Conservation (phyloP, 2,329 filamentous ascomycete genomes). For the Alternaria sp. region DNA sequence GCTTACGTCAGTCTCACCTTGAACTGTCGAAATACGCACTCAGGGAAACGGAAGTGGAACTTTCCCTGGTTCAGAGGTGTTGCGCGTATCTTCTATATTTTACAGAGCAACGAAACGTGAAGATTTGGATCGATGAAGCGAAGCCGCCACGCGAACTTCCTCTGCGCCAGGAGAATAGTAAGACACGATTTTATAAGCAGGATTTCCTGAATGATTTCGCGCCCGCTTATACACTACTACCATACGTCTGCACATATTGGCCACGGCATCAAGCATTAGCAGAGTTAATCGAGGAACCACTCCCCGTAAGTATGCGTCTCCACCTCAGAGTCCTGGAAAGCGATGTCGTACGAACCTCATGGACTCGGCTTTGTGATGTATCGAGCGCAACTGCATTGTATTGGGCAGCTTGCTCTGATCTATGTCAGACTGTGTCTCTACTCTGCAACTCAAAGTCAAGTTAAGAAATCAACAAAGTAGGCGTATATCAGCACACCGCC, state of each 20-base stretch:
- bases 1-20: background rate
- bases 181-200: too few species aligned
- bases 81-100: background rate
- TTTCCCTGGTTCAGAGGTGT: background rate
- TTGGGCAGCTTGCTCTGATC: background rate
- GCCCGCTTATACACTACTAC: background rate
- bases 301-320: background rate
- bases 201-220: background rate
- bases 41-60: background rate
- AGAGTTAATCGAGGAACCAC: background rate
- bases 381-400: background rate
- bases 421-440: background rate
- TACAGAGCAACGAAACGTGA: background rate
- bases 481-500: background rate
- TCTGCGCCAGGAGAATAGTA: too few species aligned
- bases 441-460: background rate
- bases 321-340: background rate
- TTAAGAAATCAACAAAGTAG: background rate
- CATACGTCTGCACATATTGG: background rate
- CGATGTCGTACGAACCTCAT: background rate
- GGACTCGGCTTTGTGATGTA: background rate
- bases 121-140: background rate
- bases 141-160: too few species aligned
- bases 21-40: background rate
- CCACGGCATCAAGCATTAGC: background rate